Conservation (phyloP, 2,329 filamentous ascomycete genomes). For the Rhinocladiella similis region DNA sequence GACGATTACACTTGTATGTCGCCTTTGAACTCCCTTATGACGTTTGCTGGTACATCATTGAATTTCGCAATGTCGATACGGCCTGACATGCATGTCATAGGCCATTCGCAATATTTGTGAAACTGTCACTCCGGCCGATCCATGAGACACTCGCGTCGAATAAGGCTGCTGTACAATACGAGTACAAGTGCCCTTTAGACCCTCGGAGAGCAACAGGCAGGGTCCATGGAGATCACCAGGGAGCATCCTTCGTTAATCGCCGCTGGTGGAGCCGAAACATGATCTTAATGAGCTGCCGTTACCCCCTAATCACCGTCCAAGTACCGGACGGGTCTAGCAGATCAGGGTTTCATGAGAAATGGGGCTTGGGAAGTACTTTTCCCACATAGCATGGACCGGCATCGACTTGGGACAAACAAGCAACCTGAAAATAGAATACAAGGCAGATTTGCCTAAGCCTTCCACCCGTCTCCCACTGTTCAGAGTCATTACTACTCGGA, state of each 20-base stretch:
- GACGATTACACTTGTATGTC: too few relatives aligned
- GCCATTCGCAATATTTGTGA: neutral
- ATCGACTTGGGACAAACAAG: neutral
- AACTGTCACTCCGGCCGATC: neutral
- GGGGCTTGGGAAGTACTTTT: neutral
- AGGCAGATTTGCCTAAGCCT: neutral
- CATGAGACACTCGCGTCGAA: neutral
- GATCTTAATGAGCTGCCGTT: neutral
- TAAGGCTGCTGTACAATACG: too few relatives aligned
- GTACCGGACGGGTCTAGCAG: neutral
- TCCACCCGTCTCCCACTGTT: neutral
- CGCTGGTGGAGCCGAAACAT: neutral
- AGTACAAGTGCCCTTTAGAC: neutral
- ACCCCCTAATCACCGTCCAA: neutral
- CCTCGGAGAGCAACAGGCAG: neutral
- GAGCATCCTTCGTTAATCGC: neutral
- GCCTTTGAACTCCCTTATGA: neutral
- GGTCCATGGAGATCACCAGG: slow-evolving; percentile 13
- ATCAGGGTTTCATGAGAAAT: neutral
- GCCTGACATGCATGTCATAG: neutral
- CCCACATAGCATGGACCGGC: neutral
- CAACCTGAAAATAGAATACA: neutral
- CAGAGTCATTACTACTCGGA: too few relatives aligned
- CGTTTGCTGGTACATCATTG: neutral
- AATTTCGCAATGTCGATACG: neutral